Percentiles rank a stretch among this genome's conserved stretches.
Evolutionary conservation across 352 stramenopile species (phyloP).

Genomic region (Sclerospora graminicola): DNA sequence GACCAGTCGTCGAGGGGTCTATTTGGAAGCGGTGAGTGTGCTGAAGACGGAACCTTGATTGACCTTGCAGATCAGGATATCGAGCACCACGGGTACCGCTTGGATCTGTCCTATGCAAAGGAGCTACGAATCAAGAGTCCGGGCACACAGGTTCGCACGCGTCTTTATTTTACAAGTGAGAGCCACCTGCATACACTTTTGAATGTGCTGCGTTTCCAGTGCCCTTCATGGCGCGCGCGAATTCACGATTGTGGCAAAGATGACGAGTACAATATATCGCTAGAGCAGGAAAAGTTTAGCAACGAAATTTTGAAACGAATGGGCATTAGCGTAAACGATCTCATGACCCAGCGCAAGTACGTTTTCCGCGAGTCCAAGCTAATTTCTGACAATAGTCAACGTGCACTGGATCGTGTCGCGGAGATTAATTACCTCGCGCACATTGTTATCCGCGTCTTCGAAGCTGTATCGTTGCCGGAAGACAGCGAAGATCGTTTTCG

Average conservation of each 20-base stretch:
- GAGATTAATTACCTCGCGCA: conserved; percentile 99
- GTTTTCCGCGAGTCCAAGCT: conserved; percentile 75
- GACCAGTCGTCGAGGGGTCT: conserved; percentile 22
- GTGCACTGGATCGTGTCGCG: conserved; percentile 75
- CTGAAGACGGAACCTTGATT: conserved; percentile 8
- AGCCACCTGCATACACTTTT: conserved; percentile 97
- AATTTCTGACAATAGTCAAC: conserved; percentile 57
- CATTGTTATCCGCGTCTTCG: conserved; percentile 98
- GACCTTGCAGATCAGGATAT: conserved; percentile 45
- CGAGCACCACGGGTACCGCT: conserved; percentile 82
- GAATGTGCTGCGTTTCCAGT: conserved; percentile 94
- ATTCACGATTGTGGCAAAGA: conserved; percentile 46
- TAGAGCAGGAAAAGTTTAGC: conserved; percentile 76
- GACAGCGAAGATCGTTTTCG: conserved; percentile 79
- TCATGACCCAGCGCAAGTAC: conserved; percentile 72
- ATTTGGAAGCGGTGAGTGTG: conserved; percentile 14
- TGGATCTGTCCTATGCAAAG: conserved; percentile 78
- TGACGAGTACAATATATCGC: conserved; percentile 61
- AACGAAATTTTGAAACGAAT: conserved; percentile 80
- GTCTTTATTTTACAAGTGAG: conserved; percentile 99
- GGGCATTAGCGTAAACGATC: conserved; percentile 75
- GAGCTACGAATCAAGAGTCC: conserved; percentile 95
- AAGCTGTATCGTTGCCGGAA: conserved; percentile 84
- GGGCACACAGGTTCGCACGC: conserved; percentile 86
- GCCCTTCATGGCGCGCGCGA: conserved; percentile 50